phyloP scores from a whole-genome alignment of 140 eudicot genomes.

The Ambrosia hybrid region DNA sequence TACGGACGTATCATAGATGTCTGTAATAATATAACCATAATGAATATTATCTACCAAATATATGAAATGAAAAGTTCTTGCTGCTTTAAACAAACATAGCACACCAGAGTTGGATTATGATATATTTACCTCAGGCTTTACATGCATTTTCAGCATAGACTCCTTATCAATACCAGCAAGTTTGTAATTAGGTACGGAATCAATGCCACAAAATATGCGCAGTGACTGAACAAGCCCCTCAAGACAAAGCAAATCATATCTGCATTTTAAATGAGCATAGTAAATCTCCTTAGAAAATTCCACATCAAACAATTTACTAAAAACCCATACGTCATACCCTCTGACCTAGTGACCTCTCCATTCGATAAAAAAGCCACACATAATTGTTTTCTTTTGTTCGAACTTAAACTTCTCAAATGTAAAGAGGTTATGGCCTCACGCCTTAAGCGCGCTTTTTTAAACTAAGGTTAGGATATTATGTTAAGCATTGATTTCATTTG shows the following conservation, averaged over 20 bases:
- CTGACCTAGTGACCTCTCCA: not conserved
- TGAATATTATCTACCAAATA: slow-evolving; percentile 2
- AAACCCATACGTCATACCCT: not conserved
- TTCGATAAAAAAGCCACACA: not conserved
- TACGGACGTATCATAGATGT: slow-evolving; percentile 70
- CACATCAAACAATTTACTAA: slow-evolving; percentile 9
- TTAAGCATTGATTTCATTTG: not conserved
- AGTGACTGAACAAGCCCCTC: slow-evolving; percentile 91
- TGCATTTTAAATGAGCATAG: slow-evolving; percentile 34
- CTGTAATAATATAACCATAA: slow-evolving; percentile 36
- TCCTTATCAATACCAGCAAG: slow-evolving; percentile 41
- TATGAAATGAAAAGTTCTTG: not conserved
- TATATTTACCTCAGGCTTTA: slow-evolving; percentile 68
- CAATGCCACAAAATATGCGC: slow-evolving; percentile 66
- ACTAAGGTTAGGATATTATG: not conserved
- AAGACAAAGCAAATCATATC: slow-evolving; percentile 96
- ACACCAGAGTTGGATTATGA: slow-evolving; percentile 6
- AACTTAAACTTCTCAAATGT: not conserved
- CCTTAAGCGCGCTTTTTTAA: not conserved
- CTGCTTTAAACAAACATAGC: slow-evolving; percentile 11
- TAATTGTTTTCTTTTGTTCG: not conserved
- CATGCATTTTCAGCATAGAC: slow-evolving; percentile 84
- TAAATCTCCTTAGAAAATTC: not conserved
- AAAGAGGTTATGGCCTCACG: not conserved
- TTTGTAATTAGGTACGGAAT: slow-evolving; percentile 65